Base-by-base conservation (phyloP, 2,329 filamentous ascomycete species). In the Claviceps lovelessii region DNA sequence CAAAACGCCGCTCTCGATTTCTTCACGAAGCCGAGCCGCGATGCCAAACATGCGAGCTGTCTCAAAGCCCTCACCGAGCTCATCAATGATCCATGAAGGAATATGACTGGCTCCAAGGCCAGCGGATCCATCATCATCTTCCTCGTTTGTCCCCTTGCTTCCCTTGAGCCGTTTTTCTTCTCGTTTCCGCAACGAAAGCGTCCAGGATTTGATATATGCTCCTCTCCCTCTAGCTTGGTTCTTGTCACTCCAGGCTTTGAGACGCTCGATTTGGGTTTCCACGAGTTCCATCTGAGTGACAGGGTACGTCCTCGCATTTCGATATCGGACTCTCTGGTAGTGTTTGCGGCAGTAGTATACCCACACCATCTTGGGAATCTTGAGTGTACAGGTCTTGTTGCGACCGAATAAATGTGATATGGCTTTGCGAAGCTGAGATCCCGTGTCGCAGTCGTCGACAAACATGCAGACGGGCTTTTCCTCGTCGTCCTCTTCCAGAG, bases 331-430 rank as follows among this genome's bases (percentile, higher is more conserved):
- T 7, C 87, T 80, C 68, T 93, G 88, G 65, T 93, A 93, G 63
- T 90, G 85, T 64, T 90, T 90, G 41, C 88, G 80, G 67, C 88
- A 93, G 64, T 81, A 85, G 62, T 85, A 80, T 0, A 88, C 80
- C 86, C 86, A 91, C 2, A 88, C 78, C 28, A 79, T 69, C 6
- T 78, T 70, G 0, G 85, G 85, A 51, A 93, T 87, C 48, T 76
- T 74, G 39, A 84, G 77, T 0, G 88, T 93, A 62, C 82, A 85
- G 8, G 79, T 75, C 69, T 93, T 93, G 73, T 93, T 93, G 42
- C 88, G 80, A 28, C 88, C 88, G 61, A 91, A 91, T 54, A 90
- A 79, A 63, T 93, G 86, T 0, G 85, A 89, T 56, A 91, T 85
- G 5, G 85, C 82, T 69, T 91, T 91, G 50, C 88, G 80, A 29